Evolutionary conservation across 2,329 filamentous ascomycete species (phyloP), one percentile per base, ranked within the genome.

Genomic region (Metarhizium robertsii): DNA sequence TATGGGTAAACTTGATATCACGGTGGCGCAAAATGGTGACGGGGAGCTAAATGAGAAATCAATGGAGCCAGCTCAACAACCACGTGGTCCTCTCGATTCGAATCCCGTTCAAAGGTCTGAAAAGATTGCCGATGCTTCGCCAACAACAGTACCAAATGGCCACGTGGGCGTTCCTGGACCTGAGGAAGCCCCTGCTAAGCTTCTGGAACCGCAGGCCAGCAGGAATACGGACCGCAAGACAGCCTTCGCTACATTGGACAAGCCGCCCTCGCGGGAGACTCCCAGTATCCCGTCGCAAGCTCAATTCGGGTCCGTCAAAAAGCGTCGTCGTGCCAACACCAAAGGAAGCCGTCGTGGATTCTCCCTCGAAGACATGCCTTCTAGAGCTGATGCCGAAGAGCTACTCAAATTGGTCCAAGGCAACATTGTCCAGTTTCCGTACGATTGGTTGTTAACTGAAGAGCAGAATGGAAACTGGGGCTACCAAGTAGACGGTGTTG

Each of bases 401-500:
- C 72, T 97, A 61, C 75, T 96, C 61, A 81, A 83, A 60, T 74
- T 94, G 74, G 81, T 94, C 30, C 92, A 97, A 70, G 94, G 94
- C 1, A 85, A 92, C 67, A 71, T 99, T 53, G 92, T 99, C 30
- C 76, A 90, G 60, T 99, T 95, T 77, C 94, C 94, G 6, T 96
- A 97, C 71, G 90, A 99, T 65, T 99, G 95, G 91, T 81, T 96
- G 54, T 82, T 88, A 63, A 88, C 86, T 55, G 94, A 97, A 73
- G 94, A 97, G 75, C 84, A 86, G 66, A 92, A 90, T 61, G 90
- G 91, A 55, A 95, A 96, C 67, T 99, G 94, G 94, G 81, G 96
- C 59, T 97, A 96, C 73, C 90, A 92, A 67, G 90, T 97, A 55
- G 94, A 99, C 70, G 87, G 95, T 70, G 86, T 99, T 68, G 95